Evolutionary conservation across 805 yeast genomes (phyloP), one percentile per base, ranked within the genome.

Genomic region (Sugiyamaella americana): DNA sequence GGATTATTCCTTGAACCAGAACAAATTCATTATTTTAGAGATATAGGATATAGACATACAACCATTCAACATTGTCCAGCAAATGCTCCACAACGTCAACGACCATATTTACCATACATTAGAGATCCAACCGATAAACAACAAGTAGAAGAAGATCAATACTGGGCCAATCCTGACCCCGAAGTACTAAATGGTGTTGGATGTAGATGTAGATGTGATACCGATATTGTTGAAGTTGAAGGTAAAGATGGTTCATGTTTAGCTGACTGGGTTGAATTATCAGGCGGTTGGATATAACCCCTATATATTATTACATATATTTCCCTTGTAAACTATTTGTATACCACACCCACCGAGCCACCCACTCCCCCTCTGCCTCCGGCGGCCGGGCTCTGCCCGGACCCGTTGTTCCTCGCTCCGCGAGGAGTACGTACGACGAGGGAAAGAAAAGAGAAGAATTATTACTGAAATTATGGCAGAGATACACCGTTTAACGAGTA

Each of bases 11-110:
- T 89, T 37, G 73, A 83, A 49, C 63, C 80, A 2, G 68, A 75
- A 1, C 86, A 89, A 48, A 69, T 91, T 6, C 97, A 91, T 65
- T 91, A 88, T 65, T 91, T 91, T 67, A 70, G 96, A 52, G 97
- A 91, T 59, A 82, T 91, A 53, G 98, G 98, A 0, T 91, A 89
- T 65, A 72, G 78, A 47, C 97, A 91, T 61, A 76, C 91, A 0
- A 76, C 83, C 0, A 68, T 88, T 44, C 82, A 76, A 36, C 97
- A 89, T 64, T 89, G 97, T 69, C 96, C 97, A 0, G 65, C 66
- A 8, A 83, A 83, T 58, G 72, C 84, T 1, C 76, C 75, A 2
- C 55, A 58, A 10, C 67, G 70, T 29, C 91, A 84, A 51, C 53
- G 60, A 18, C 66, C 67, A 2, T 60, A 59, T 16, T 56, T 60